Conservation (phyloP, 495 filamentous ascomycete genomes). For the Aspergillus diversus region DNA sequence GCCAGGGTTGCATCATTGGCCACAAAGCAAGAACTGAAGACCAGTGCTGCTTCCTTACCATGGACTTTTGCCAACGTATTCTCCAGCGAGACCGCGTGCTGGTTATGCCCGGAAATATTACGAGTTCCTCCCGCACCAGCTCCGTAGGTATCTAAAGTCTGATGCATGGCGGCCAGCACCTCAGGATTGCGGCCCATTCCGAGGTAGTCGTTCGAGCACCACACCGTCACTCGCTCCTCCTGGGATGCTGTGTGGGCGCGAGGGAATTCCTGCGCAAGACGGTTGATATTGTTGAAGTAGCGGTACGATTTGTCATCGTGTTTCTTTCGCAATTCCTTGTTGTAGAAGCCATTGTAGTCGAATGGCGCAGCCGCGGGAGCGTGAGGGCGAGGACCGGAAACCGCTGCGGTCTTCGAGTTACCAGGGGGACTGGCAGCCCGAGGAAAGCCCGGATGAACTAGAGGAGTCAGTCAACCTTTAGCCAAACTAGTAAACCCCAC, state of each 20-base stretch:
- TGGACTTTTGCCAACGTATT: constrained; percentile 83
- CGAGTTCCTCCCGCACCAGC: constrained; percentile 94
- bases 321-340: constrained; percentile 90
- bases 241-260: constrained; percentile 85
- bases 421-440: constrained; percentile 12
- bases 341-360: constrained; percentile 90
- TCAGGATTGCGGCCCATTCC: constrained; percentile 93
- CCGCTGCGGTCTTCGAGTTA: constrained; percentile 14
- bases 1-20: constrained; percentile 98
- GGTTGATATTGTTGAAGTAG: constrained; percentile 99
- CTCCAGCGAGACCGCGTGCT: constrained; percentile 88
- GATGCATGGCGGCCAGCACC: constrained; percentile 90
- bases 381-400: constrained; percentile 40
- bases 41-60: constrained; percentile 88
- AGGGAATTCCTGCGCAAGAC: constrained; percentile 93
- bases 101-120: constrained; percentile 97
- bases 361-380: constrained; percentile 63
- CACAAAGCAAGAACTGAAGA: constrained; percentile 96
- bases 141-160: constrained; percentile 91
- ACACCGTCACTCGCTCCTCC: constrained; percentile 93
- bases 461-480: constrained; percentile 19
- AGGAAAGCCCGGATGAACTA: constrained; percentile 32
- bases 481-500: constrained; percentile 1
- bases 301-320: constrained; percentile 99
- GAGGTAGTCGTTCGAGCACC: constrained; percentile 99